Evolutionary conservation across 768 basidiomycete species (phyloP).

Genomic region (Lentinus brumalis): DNA sequence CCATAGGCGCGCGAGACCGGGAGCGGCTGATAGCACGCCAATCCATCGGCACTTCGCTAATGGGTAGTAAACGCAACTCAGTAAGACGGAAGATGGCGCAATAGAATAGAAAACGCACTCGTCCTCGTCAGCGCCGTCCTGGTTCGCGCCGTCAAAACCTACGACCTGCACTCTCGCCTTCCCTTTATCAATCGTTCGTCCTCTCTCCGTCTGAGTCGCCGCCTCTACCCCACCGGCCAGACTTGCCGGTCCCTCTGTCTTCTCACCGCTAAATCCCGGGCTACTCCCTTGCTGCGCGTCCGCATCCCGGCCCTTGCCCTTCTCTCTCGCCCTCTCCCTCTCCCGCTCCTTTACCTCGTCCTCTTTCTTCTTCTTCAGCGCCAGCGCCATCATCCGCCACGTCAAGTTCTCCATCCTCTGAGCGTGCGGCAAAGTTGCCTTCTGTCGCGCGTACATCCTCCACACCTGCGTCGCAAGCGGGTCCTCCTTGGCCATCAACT

Average conservation of each 20-base stretch:
- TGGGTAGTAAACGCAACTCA: conserved; percentile 20
- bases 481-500: conserved; percentile 76
- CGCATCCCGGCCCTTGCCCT: conserved; percentile 18
- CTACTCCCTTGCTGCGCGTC: conserved; percentile 11
- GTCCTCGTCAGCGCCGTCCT: conserved; percentile 69
- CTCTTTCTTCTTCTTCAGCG: conserved; percentile 85
- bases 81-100: conserved; percentile 21
- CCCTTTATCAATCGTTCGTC: conserved; percentile 78
- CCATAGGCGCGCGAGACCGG: conserved; percentile 88
- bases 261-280: conserved; percentile 3
- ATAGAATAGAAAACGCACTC: conserved; percentile 56
- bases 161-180: conserved; percentile 77
- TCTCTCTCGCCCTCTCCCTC: conserved; percentile 29
- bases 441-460: conserved; percentile 93
- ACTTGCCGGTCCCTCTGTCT: conserved; percentile 10
- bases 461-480: conserved; percentile 95
- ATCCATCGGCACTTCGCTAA: conserved; percentile 69
- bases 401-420: conserved; percentile 98
- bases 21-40: conserved; percentile 93
- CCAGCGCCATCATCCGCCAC: conserved; percentile 98
- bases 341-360: conserved; percentile 51
- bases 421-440: conserved; percentile 86
- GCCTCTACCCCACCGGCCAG: conserved; percentile 5
- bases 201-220: conserved; percentile 52
- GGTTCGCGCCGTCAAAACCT: conserved; percentile 77